A percentile compares a stretch with the other conserved stretches of the same genome.
Conservation (phyloP, 805 yeast genomes). For the Tanozyma kutaoensis region DNA sequence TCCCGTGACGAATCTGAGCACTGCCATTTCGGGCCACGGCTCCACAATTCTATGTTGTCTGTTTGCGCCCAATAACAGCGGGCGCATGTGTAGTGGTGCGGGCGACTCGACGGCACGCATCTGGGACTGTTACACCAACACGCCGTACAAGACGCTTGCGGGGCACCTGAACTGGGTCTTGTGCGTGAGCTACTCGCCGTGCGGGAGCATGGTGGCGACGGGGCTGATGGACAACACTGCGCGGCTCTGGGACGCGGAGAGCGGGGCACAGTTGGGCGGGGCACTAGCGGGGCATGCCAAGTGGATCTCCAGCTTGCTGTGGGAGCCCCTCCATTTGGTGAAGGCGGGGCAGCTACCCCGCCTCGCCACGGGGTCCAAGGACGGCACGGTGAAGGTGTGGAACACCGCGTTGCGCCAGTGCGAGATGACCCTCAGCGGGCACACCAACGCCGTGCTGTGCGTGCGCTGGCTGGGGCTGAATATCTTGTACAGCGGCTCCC, state of each 20-base stretch:
- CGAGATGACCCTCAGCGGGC: constrained; percentile 68
- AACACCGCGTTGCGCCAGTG: constrained; percentile 61
- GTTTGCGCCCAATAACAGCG: constrained; percentile 82
- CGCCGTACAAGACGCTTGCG: constrained; percentile 64
- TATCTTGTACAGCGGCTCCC: constrained; percentile 77
- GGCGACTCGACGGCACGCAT: constrained; percentile 93
- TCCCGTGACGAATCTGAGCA: constrained; percentile 81
- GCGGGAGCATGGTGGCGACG: constrained; percentile 83
- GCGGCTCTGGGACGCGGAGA: constrained; percentile 71
- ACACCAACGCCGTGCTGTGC: constrained; percentile 79
- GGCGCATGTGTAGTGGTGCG: constrained; percentile 86
- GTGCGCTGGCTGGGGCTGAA: constrained; percentile 96
- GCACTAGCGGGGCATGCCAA: constrained; percentile 73
- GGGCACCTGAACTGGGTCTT: constrained; percentile 94
- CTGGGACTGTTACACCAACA: constrained; percentile 95
- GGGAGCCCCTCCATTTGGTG: constrained; percentile 90
- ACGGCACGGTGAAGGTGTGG: constrained; percentile 84
- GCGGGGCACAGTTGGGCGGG: constrained; percentile 64
- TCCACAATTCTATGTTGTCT: constrained; percentile 84
- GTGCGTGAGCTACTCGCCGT: constrained; percentile 85
- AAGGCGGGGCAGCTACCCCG: constrained; percentile 53
- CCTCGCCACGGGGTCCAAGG: constrained; percentile 82
- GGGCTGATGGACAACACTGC: constrained; percentile 92
- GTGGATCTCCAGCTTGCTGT: constrained; percentile 79
- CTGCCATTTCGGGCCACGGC: constrained; percentile 93